Conservation (phyloP, 2,329 filamentous ascomycete genomes). For the Trichoderma sp. region DNA sequence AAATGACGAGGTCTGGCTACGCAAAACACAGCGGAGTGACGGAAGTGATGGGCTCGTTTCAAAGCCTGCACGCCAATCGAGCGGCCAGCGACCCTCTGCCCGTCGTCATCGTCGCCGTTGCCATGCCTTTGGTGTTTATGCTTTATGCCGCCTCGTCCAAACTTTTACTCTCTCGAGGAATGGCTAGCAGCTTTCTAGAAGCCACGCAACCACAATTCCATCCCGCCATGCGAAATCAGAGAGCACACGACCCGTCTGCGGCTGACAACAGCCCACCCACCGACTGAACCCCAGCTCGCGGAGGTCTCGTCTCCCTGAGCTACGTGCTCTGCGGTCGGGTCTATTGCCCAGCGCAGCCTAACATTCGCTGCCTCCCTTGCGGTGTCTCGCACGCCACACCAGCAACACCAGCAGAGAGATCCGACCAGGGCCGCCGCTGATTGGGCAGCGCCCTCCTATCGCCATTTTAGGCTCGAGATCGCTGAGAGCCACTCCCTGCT, state of each 20-base stretch:
- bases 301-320: constrained; percentile 14
- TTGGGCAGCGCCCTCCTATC: constrained; percentile 12
- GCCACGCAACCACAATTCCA: background rate
- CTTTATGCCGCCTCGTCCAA: constrained; percentile 4
- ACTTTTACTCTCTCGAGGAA: background rate
- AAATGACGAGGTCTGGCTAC: constrained; percentile 27
- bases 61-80: constrained; percentile 26
- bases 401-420: constrained; percentile 7
- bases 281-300: background rate
- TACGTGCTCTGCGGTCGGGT: constrained; percentile 2
- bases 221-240: background rate
- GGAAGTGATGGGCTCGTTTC: constrained; percentile 25
- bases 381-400: constrained; percentile 5
- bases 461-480: constrained; percentile 24
- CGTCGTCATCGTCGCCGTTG: background rate
- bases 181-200: background rate
- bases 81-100: background rate
- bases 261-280: constrained; percentile 17
- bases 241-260: constrained; percentile 23
- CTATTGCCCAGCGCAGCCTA: constrained; percentile 10
- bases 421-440: constrained; percentile 11
- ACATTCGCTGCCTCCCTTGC: constrained; percentile 18
- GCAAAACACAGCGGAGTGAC: constrained; percentile 28
- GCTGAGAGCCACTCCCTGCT: constrained; percentile 23
- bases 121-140: background rate